A percentile compares a stretch with the other conserved stretches of the same genome.
phyloP scores from a whole-genome alignment of 176 grass and related monocot species.

The Aegilops sharonensis region DNA sequence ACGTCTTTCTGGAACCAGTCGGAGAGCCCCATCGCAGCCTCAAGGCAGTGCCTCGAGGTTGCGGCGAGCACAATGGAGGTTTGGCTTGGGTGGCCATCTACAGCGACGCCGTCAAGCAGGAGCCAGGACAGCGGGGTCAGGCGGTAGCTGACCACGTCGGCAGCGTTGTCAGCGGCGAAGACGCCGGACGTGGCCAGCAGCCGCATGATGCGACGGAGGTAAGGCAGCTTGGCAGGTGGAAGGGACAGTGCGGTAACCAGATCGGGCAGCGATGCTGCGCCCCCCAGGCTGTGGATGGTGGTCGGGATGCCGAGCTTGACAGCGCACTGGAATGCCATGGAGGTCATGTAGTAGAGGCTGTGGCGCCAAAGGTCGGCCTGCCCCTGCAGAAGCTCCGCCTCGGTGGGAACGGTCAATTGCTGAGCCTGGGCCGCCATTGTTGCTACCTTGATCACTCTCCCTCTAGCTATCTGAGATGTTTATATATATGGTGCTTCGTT shows the following conservation, averaged over 20 bases:
- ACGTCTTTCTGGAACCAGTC: constrained; percentile 34
- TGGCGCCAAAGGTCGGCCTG: constrained; percentile 37
- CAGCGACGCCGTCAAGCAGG: neutral
- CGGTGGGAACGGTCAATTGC: neutral
- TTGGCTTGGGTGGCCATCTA: neutral
- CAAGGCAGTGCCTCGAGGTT: neutral
- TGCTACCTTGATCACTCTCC: neutral
- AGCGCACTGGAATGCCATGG: constrained; percentile 40
- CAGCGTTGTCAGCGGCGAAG: neutral
- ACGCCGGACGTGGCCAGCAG: constrained; percentile 18
- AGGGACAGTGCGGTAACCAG: constrained; percentile 23
- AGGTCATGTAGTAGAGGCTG: constrained; percentile 23
- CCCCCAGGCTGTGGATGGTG: constrained; percentile 29
- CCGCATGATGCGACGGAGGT: constrained; percentile 44
- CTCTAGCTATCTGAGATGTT: neutral
- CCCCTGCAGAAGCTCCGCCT: constrained; percentile 18
- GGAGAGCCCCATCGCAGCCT: neutral
- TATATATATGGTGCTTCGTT: neutral
- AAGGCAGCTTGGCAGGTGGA: neutral
- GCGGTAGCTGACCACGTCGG: neutral
- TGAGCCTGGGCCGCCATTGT: neutral
- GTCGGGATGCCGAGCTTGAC: constrained; percentile 44
- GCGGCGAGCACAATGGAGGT: neutral
- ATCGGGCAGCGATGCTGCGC: constrained; percentile 3
- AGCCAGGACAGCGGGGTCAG: constrained; percentile 23